These are phyloP conservation scores for Paxillus ammoniavirescens DNA, from an alignment of 768 basidiomycete species.

Conservation along the genomic window DNA sequence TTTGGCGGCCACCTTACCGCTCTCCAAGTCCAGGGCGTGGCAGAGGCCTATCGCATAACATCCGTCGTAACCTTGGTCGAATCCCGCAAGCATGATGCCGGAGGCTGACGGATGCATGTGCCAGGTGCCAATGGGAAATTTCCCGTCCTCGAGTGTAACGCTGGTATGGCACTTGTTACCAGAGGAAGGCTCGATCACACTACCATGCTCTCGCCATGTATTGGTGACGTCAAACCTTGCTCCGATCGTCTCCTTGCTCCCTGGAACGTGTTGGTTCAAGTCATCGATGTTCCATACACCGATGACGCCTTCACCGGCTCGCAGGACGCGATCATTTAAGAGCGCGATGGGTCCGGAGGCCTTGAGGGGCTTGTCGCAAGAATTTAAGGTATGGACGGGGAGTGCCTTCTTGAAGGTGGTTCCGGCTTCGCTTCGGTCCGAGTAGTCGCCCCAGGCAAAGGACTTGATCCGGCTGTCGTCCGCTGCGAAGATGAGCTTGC, in stretches of 20 bases:
- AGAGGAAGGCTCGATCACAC: constrained; percentile 29
- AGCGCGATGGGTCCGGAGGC: constrained; percentile 31
- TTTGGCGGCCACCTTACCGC: constrained; percentile 28
- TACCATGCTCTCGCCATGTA: constrained; percentile 22
- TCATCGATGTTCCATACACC: constrained; percentile 32
- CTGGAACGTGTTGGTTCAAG: constrained; percentile 30
- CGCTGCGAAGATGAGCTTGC: constrained; percentile 37
- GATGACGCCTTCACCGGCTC: constrained; percentile 34
- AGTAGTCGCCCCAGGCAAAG: constrained; percentile 27
- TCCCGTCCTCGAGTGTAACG: background rate
- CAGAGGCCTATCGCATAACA: background rate
- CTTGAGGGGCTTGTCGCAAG: constrained; percentile 3
- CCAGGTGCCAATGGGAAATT: constrained; percentile 14
- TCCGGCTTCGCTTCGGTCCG: background rate
- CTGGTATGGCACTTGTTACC: constrained; percentile 21
- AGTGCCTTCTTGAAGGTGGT: background rate
- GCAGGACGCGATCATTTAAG: constrained; percentile 25
- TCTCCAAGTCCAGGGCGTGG: constrained; percentile 18
- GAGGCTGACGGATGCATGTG: too few relatives aligned
- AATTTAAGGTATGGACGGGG: constrained; percentile 33
- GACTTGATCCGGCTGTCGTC: constrained; percentile 38
- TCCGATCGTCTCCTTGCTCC: constrained; percentile 23
- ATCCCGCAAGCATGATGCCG: background rate
- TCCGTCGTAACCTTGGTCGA: too few relatives aligned
- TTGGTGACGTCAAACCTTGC: constrained; percentile 11